These are phyloP conservation scores for Neocallimastix lanati DNA, from an alignment of 192 early-diverging fungal species.

Conservation along the genomic window DNA sequence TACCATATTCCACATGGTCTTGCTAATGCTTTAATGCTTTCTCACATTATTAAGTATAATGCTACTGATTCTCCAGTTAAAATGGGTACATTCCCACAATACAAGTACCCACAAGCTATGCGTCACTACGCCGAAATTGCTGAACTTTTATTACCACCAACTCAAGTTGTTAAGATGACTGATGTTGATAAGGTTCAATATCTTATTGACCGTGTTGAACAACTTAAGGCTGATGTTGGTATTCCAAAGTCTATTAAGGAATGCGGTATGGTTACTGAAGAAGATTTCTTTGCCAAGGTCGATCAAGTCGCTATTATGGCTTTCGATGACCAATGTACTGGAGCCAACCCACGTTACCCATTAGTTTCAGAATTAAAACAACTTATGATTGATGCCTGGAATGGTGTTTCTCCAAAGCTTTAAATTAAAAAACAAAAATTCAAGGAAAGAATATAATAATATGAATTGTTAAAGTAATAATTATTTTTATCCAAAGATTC, in stretches of 20 bases:
- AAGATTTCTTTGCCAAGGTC: not conserved
- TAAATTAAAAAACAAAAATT: too few species aligned
- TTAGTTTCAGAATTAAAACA: not conserved
- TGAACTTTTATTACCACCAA: not conserved
- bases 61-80: not conserved
- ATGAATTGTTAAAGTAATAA: too few species aligned
- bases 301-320: not conserved
- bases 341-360: not conserved
- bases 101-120: not conserved
- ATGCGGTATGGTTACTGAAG: not conserved
- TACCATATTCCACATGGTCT: conserved; percentile 6
- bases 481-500: too few species aligned
- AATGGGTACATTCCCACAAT: not conserved
- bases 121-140: not conserved
- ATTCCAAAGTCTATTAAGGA: not conserved
- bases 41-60: not conserved
- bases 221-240: not conserved
- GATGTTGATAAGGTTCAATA: not conserved
- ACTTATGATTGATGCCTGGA: not conserved
- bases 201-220: not conserved
- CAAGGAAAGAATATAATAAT: too few species aligned
- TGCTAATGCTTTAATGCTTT: conserved; percentile 4
- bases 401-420: not conserved
- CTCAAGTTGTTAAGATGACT: not conserved
- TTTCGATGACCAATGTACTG: not conserved